These are phyloP conservation scores for Aspergillus leporis DNA, from an alignment of 495 filamentous ascomycete genomes.

Conservation along the genomic window DNA sequence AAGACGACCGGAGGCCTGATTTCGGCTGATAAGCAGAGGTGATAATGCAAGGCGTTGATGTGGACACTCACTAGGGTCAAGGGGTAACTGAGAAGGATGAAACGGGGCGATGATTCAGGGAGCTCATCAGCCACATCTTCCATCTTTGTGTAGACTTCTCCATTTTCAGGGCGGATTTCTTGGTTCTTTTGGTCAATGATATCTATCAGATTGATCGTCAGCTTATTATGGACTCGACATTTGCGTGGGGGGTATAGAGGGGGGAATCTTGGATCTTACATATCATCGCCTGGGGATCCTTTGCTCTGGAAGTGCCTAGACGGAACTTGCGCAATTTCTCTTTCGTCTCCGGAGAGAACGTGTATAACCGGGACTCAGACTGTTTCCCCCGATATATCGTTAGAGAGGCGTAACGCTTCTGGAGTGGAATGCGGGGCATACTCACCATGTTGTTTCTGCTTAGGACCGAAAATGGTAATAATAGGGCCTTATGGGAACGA, in stretches of 20 bases:
- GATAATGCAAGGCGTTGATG: background rate
- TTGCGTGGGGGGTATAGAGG: background rate
- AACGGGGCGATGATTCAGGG: slow-evolving; percentile 88
- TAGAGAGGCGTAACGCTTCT: slow-evolving; percentile 19
- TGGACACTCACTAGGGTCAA: slow-evolving; percentile 66
- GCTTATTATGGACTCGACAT: background rate
- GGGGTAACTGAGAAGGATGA: slow-evolving; percentile 86
- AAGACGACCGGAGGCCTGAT: slow-evolving; percentile 59
- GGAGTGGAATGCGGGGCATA: slow-evolving; percentile 1
- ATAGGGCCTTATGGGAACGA: background rate
- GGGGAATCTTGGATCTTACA: slow-evolving; percentile 62
- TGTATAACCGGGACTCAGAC: slow-evolving; percentile 84
- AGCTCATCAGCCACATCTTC: slow-evolving; percentile 81
- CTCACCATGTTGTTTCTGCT: slow-evolving; percentile 16
- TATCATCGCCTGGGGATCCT: slow-evolving; percentile 84
- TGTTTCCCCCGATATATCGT: slow-evolving; percentile 8
- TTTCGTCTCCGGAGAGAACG: slow-evolving; percentile 86
- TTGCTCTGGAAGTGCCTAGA: slow-evolving; percentile 83
- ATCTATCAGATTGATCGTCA: slow-evolving; percentile 28
- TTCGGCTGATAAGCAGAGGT: background rate
- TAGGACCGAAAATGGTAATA: background rate
- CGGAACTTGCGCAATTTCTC: slow-evolving; percentile 90
- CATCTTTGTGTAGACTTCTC: slow-evolving; percentile 75
- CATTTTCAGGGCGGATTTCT: slow-evolving; percentile 79
- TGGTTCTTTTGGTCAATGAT: slow-evolving; percentile 80